Evolutionary conservation across 2,329 filamentous ascomycete genomes (phyloP), one percentile per base, ranked within the genome.

Genomic region (Aspergillus melleus): DNA sequence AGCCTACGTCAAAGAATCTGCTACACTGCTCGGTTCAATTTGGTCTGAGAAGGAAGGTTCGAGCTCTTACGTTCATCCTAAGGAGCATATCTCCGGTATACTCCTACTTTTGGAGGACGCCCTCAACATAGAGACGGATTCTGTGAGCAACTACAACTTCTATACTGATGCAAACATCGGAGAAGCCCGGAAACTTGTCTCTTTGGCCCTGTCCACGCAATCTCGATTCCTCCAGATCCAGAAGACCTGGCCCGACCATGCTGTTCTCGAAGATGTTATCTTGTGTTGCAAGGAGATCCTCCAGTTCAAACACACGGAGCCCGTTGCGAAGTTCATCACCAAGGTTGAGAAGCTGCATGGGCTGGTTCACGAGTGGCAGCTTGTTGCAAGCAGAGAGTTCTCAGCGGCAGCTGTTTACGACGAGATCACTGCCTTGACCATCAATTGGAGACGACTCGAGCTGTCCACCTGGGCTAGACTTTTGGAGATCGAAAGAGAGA

Each of bases 331-430:
- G 69, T 87, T 96, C 58, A 85, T 99, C 55, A 90, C 90, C 1
- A 91, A 90, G 71, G 84, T 95, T 3, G 96, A 99, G 75, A 92
- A 94, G 64, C 82, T 99, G 4, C 91, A 98, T 76, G 84, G 83
- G 0, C 88, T 89, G 65, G 86, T 99, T 52, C 89, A 97, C 64
- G 92, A 98, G 76, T 99, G 95, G 95, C 92, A 99, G 73, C 88
- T 90, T 47, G 93, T 96, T 76, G 93, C 94, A 3, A 96, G 91
- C 78, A 87, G 87, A 63, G 86, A 90, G 42, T 91, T 90, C 73
- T 89, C 86, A 10, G 90, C 89, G 1, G 82, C 84, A 1, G 74
- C 82, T 10, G 79, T 93, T 2, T 92, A 96, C 66, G 89, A 96
- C 62, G 84, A 87, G 49, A 78, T 98, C 12, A 96, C 93, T 0